Base-by-base conservation (phyloP, 2,329 filamentous ascomycete genomes). In the Xylaria sp. region DNA sequence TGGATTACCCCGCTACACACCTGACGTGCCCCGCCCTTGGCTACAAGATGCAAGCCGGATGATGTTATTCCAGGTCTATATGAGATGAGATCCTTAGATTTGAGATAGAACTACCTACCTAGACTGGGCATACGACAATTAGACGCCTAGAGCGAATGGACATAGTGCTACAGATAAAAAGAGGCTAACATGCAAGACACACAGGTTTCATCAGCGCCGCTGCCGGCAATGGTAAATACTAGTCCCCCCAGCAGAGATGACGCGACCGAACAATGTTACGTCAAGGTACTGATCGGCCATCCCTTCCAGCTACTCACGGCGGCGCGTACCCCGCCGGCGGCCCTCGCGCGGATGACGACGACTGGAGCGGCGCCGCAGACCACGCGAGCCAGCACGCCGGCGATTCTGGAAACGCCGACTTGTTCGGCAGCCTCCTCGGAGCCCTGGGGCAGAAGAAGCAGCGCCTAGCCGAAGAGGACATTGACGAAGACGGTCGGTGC, bases 351-450 rank as follows among this genome's bases (percentile, higher is more conserved):
- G 75, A 80, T 64, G 78, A 82, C 69, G 78, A 84, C 60, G 82
- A 85, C 70, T 76, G 84, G 64, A 73, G 76, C 37, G 77, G 77
- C 19, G 82, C 83, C 5, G 80, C 82, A 58, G 75, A 82, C 57
- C 78, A 82, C 51, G 84, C 84, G 17, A 76, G 77, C 65, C 75
- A 78, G 33, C 77, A 79, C 57, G 79, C 82, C 21, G 82, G 83
- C 58, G 74, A 72, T 35, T 81, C 79, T 23, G 82, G 82, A 51
- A 78, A 79, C 70, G 72, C 72, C 70, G 77, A 79, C 70, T 73
- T 87, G 60, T 87, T 87, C 71, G 78, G 79, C 60, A 75, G 65
- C 69, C 76, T 87, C 60, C 74, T 86, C 33, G 77, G 78, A 56
- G 71, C 78, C 43, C 76, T 87, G 49, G 75, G 77, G 17, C 76